Percentiles rank a stretch among this genome's conserved stretches.
phyloP scores from a whole-genome alignment of 805 yeast genomes.

The Cyberlindnera nakhonratchasimensis region DNA sequence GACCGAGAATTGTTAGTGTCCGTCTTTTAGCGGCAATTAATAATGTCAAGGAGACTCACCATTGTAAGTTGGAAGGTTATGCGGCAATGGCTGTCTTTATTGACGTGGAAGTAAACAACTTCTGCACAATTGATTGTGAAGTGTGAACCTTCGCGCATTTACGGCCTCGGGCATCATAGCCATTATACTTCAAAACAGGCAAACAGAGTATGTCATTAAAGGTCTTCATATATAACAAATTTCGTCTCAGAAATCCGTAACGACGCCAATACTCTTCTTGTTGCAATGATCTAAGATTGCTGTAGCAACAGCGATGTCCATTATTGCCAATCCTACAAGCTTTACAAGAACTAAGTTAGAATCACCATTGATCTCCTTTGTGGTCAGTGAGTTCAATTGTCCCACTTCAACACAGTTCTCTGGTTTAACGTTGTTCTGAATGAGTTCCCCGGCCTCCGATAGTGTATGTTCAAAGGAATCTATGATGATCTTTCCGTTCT shows the following conservation, averaged over 20 bases:
- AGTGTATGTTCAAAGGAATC: constrained; percentile 57
- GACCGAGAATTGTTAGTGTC: background rate
- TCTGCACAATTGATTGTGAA: too few relatives aligned
- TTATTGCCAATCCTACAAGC: constrained; percentile 59
- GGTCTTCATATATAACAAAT: too few relatives aligned
- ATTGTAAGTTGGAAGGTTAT: background rate
- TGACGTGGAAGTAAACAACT: too few relatives aligned
- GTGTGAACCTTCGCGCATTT: too few relatives aligned
- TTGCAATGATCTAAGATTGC: constrained; percentile 34
- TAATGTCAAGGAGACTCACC: constrained; percentile 1
- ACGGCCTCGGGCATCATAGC: too few relatives aligned
- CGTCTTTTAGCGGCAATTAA: background rate
- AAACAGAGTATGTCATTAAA: too few relatives aligned
- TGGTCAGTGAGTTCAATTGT: constrained; percentile 29
- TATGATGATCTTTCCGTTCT: constrained; percentile 46
- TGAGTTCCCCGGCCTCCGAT: constrained; percentile 63
- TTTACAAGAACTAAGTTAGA: constrained; percentile 44
- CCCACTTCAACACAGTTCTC: constrained; percentile 47
- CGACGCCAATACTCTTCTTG: constrained; percentile 29
- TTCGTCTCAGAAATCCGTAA: constrained; percentile 17
- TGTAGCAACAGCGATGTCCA: constrained; percentile 57
- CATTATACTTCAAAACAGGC: too few relatives aligned
- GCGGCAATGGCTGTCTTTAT: background rate
- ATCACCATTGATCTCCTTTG: constrained; percentile 12
- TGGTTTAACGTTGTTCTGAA: constrained; percentile 39